These are phyloP conservation scores for Favolaschia claudopus DNA, from an alignment of 768 basidiomycete species.

Conservation along the genomic window DNA sequence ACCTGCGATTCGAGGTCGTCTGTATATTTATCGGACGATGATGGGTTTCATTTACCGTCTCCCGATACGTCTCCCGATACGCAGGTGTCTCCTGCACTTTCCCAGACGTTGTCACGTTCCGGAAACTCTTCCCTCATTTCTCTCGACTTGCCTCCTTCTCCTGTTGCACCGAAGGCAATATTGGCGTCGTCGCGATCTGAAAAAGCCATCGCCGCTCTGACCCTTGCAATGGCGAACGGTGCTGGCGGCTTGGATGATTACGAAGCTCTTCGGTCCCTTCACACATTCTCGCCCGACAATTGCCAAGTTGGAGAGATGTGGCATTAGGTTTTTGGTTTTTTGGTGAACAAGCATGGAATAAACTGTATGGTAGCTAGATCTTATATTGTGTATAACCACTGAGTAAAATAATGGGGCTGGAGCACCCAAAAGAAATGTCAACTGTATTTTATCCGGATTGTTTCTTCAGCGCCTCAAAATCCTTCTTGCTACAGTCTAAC, in stretches of 20 bases:
- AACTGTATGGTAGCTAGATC: neutral
- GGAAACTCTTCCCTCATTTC: constrained; percentile 49
- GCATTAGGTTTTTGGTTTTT: constrained; percentile 42
- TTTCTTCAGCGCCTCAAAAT: no score
- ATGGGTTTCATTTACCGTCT: constrained; percentile 27
- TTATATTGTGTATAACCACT: no score
- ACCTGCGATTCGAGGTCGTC: constrained; percentile 37
- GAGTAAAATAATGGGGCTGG: no score
- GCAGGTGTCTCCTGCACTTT: constrained; percentile 41
- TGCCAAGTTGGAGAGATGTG: constrained; percentile 67
- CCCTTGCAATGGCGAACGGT: constrained; percentile 68
- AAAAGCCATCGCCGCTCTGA: constrained; percentile 66
- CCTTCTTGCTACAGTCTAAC: no score
- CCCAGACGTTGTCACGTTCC: constrained; percentile 45
- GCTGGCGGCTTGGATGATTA: constrained; percentile 69
- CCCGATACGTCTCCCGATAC: constrained; percentile 18
- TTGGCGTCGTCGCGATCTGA: constrained; percentile 57
- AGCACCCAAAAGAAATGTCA: no score
- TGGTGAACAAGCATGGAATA: neutral
- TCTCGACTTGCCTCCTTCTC: constrained; percentile 37
- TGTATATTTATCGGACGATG: constrained; percentile 44
- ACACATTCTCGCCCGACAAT: constrained; percentile 45
- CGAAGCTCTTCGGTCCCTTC: constrained; percentile 49
- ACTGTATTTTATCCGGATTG: no score
- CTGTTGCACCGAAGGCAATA: constrained; percentile 23